Evolutionary conservation across 345 rosid species (phyloP).

Genomic region (Dipteronia dyeriana): DNA sequence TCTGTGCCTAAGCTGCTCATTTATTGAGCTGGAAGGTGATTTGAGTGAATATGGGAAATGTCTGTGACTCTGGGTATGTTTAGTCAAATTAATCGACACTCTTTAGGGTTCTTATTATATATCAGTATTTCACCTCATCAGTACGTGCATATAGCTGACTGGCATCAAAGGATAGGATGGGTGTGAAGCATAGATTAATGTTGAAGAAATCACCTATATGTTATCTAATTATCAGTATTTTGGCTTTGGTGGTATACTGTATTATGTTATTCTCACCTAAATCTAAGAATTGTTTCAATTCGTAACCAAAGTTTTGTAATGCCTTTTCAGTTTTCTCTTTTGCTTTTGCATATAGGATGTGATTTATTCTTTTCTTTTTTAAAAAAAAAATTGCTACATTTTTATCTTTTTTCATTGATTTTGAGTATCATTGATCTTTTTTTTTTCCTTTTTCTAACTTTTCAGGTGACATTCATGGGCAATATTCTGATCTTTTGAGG

Average conservation of each 20-base stretch:
- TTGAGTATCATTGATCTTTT: slow-evolving; percentile 6
- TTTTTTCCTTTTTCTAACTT: slow-evolving; percentile 18
- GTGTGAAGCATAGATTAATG: background rate
- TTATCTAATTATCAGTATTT: background rate
- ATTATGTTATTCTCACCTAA: background rate
- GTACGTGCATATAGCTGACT: background rate
- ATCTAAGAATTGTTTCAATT: background rate
- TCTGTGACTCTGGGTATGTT: background rate
- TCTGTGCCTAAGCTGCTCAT: background rate
- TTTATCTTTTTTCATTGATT: background rate
- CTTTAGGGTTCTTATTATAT: background rate
- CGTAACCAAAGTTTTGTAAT: background rate
- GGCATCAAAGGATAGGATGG: background rate
- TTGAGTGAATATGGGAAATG: background rate
- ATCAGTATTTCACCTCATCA: background rate
- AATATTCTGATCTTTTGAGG: slow-evolving; percentile 80
- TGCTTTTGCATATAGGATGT: background rate
- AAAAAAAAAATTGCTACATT: background rate
- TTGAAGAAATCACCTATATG: background rate
- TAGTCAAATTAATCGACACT: background rate
- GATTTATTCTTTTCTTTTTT: background rate
- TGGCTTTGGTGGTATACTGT: background rate
- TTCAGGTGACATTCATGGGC: slow-evolving; percentile 94
- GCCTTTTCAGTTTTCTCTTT: background rate
- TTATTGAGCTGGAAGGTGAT: background rate